Percentiles rank a stretch among this genome's conserved stretches.
Conservation (phyloP, 805 yeast species). For the Ogataea pignaliae region DNA sequence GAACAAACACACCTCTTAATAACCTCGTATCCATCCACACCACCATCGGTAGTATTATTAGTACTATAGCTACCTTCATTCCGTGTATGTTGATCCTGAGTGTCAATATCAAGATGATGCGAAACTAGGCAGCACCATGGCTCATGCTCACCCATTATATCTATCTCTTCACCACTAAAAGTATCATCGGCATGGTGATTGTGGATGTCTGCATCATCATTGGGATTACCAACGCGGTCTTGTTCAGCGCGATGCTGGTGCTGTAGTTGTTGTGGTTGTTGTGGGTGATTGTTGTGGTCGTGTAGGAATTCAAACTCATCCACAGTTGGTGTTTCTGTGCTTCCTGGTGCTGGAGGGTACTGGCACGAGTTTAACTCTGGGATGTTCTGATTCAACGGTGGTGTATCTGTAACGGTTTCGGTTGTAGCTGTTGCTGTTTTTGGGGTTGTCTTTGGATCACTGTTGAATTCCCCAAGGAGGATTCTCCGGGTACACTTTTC, state of each 20-base stretch:
- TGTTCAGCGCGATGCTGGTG: no score
- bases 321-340: conserved; percentile 5
- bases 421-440: neutral
- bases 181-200: neutral
- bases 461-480: conserved; percentile 16
- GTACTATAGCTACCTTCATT: conserved; percentile 8
- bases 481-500: conserved; percentile 34
- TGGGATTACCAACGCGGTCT: neutral
- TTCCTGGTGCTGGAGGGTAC: conserved; percentile 23
- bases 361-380: conserved; percentile 23
- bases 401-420: neutral
- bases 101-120: neutral
- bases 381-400: conserved; percentile 1
- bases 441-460: neutral
- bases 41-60: conserved; percentile 8
- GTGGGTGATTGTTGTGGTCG: neutral
- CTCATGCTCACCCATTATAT: conserved; percentile 33
- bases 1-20: conserved; percentile 8
- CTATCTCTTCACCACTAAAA: conserved; percentile 18
- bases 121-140: conserved; percentile 33
- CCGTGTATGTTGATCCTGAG: conserved; percentile 3
- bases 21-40: conserved; percentile 12
- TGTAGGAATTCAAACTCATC: conserved; percentile 5
- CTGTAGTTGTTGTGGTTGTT: neutral
- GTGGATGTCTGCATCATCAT: neutral